Evolutionary conservation across 1,284 basidiomycete species (phyloP), one percentile per base, ranked within the genome.

Genomic region (Trametes pubescens): DNA sequence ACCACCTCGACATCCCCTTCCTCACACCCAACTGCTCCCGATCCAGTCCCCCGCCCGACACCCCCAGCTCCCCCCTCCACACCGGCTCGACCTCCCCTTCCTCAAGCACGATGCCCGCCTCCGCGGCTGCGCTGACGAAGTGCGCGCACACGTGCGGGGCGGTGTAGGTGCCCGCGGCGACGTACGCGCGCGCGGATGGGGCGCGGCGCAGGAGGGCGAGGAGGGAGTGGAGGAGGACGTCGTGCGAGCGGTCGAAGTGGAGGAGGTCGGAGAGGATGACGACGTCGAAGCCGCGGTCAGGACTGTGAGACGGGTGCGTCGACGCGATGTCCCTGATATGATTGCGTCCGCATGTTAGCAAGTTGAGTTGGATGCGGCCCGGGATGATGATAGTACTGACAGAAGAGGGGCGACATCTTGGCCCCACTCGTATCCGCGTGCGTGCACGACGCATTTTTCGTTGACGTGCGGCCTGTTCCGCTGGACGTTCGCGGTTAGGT

Each of bases 241-340:
- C 80, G 73, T 91, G 90, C 44, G 86, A 89, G 59, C 72, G 71
- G 71, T 86, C 78, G 71, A 91, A 91, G 73, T 90, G 88, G 22
- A 91, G 80, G 14, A 92, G 79, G 75, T 91, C 89, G 4, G 88
- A 91, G 57, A 91, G 80, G 65, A 91, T 81, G 52, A 91, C 78
- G 34, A 84, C 71, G 68, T 91, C 87, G 72, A 82, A 91, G 26
- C 84, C 82, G 44, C 26, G 26, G n/a, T 43, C 47, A 43, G 26
- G 26, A 18, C 43, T 43, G 29, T 46, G 51, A 29, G 29, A 43
- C 13, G 32, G 2, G 16, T 54, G 51, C 9, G 61, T 18, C 40
- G 60, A 47, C 14, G 61, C 64, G 10, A 71, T 35, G 21, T 54
- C 54, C 43, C 65, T 69, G 37, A 16, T 9, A 16, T n/a, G n/a